Conservation (phyloP, 1,284 basidiomycete genomes). For the Takashimella koratensis region DNA sequence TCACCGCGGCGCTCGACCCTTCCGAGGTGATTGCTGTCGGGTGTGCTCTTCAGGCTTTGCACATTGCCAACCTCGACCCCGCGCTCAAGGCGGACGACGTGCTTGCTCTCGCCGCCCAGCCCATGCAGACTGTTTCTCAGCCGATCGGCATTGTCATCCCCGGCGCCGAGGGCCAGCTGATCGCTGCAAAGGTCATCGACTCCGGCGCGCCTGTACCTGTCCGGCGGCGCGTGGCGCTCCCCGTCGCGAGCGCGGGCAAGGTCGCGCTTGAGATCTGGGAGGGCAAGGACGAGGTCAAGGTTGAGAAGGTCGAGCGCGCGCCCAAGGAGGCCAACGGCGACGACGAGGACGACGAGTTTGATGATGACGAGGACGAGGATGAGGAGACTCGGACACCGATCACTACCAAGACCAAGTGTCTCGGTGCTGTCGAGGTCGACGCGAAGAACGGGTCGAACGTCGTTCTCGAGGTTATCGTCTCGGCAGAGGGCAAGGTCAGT, state of each 20-base stretch:
- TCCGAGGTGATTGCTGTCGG: conserved; percentile 86
- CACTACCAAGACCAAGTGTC: conserved; percentile 59
- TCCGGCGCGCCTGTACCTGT: conserved; percentile 76
- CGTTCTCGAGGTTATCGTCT: conserved; percentile 61
- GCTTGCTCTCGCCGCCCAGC: conserved; percentile 55
- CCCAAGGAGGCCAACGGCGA: conserved; percentile 41
- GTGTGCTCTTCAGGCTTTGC: conserved; percentile 77
- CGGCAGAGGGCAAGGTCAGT: conserved; percentile 56
- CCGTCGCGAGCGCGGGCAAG: conserved; percentile 58
- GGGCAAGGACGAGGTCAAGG: conserved; percentile 71
- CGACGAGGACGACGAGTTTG: conserved; percentile 34
- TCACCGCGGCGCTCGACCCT: conserved; percentile 67
- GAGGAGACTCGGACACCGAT: conserved; percentile 65
- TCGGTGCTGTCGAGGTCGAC: conserved; percentile 54
- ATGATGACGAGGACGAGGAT: conserved; percentile 57
- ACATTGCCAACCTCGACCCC: conserved; percentile 56
- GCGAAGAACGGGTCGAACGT: conserved; percentile 57
- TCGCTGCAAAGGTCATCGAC: conserved; percentile 59
- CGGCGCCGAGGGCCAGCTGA: conserved; percentile 52
- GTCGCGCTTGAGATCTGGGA: conserved; percentile 85
- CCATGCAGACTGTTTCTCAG: conserved; percentile 57
- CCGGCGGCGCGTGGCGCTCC: conserved; percentile 65
- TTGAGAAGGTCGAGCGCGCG: conserved; percentile 58
- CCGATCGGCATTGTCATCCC: conserved; percentile 81
- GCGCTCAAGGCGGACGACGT: conserved; percentile 49